A percentile compares a stretch with the other conserved stretches of the same genome.
phyloP scores from a whole-genome alignment of 176 grass and related monocot species.

The Musa acuminata region DNA sequence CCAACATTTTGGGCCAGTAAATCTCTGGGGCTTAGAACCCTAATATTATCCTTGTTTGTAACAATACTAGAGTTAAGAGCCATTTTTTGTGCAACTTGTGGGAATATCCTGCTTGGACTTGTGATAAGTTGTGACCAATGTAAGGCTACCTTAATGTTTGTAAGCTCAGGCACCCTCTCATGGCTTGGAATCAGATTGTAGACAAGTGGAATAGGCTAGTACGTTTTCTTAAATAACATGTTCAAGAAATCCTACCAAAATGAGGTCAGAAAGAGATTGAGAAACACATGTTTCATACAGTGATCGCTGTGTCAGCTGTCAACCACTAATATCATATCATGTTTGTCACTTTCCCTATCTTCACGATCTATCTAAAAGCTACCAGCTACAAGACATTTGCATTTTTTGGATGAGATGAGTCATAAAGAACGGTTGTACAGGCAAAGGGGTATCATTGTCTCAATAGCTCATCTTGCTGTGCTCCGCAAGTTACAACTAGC shows the following conservation, averaged over 20 bases:
- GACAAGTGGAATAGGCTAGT: conserved; percentile 9
- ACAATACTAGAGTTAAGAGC: neutral
- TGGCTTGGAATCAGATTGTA: conserved; percentile 15
- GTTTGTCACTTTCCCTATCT: neutral
- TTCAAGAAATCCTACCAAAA: conserved; percentile 17
- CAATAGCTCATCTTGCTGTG: conserved; percentile 17
- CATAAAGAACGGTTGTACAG: too few relatives aligned
- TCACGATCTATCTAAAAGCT: neutral
- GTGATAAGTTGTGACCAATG: neutral
- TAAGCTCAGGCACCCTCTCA: conserved; percentile 11
- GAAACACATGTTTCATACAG: neutral
- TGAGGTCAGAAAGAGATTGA: neutral
- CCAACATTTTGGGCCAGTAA: neutral
- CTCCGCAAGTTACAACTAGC: conserved; percentile 10
- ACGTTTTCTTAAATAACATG: conserved; percentile 17
- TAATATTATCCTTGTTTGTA: neutral
- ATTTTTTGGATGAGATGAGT: too few relatives aligned
- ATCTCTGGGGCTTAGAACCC: conserved; percentile 6
- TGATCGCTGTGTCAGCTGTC: neutral
- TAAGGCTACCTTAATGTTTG: conserved; percentile 13
- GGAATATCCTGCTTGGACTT: neutral
- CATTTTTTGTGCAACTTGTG: neutral
- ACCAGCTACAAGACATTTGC: neutral
- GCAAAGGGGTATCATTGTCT: conserved; percentile 17
- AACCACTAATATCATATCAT: neutral